Evolutionary conservation across 495 filamentous ascomycete genomes (phyloP).

Genomic region (Penicillium verhagenii): DNA sequence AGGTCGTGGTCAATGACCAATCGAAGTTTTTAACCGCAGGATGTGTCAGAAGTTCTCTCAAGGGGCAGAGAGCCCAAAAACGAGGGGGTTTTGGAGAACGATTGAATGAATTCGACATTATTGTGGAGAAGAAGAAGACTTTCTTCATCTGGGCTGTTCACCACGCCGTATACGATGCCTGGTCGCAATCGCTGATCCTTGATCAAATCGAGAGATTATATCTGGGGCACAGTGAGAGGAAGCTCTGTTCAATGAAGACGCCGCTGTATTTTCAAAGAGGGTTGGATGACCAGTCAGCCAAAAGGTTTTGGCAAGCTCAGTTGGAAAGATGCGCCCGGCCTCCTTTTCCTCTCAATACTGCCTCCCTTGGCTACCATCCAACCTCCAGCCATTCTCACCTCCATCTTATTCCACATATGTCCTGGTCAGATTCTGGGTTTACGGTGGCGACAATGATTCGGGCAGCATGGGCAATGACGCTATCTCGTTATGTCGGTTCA

Average conservation of each 20-base stretch:
- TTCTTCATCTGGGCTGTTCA: background rate
- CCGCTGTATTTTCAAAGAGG: too few relatives aligned
- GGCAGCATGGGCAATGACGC: conserved; percentile 37
- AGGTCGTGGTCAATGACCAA: background rate
- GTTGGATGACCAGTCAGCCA: too few relatives aligned
- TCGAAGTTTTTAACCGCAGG: background rate
- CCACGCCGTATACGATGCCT: background rate
- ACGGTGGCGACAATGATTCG: conserved; percentile 8
- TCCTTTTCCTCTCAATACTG: background rate
- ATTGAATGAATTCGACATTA: background rate
- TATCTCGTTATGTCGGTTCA: conserved; percentile 24
- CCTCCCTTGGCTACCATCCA: background rate
- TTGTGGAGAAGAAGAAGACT: background rate
- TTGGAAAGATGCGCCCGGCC: background rate
- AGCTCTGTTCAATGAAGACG: background rate
- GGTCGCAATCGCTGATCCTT: background rate
- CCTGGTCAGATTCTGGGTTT: background rate
- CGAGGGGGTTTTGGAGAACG: background rate
- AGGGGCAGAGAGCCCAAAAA: background rate
- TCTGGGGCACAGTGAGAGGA: background rate
- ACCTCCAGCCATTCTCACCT: background rate
- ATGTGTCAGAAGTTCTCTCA: too few relatives aligned
- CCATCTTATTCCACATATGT: background rate
- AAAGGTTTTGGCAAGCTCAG: background rate
- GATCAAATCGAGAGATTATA: background rate